Percentiles rank a stretch among this genome's conserved stretches.
These are phyloP conservation scores for Xylaria grammica DNA, from an alignment of 495 filamentous ascomycete species.

Conservation along the genomic window DNA sequence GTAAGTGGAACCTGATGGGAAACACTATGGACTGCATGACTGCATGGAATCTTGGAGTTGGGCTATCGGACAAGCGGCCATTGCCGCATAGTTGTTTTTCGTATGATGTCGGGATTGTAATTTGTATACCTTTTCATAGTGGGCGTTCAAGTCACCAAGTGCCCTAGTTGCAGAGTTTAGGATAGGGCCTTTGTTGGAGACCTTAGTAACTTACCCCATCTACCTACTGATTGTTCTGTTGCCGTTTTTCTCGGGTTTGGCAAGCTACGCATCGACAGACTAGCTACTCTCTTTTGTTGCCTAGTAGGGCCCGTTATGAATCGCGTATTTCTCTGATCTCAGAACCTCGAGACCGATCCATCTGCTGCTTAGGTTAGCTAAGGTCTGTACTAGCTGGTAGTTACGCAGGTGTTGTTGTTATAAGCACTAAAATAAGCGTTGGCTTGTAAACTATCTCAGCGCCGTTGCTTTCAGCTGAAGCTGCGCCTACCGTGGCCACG, in stretches of 20 bases:
- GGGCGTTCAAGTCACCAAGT: neutral
- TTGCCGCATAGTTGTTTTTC: neutral
- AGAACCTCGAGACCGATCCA: neutral
- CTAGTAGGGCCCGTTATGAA: too few relatives aligned
- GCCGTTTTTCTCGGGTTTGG: neutral
- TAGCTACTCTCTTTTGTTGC: too few relatives aligned
- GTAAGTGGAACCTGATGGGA: neutral
- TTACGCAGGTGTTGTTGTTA: neutral
- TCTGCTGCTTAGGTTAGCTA: neutral
- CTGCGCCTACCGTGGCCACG: too few relatives aligned
- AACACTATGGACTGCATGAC: conserved; percentile 4
- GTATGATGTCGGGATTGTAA: conserved; percentile 10
- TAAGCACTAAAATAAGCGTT: neutral
- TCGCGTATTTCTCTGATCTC: neutral
- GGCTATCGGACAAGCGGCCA: neutral
- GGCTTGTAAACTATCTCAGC: neutral
- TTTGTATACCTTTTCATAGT: conserved; percentile 4
- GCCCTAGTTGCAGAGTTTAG: neutral
- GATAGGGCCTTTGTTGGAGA: too few relatives aligned
- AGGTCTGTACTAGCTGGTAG: neutral
- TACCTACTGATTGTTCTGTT: neutral
- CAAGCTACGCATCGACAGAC: neutral
- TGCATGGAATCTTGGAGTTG: conserved; percentile 20
- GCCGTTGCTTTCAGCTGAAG: neutral
- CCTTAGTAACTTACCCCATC: too few relatives aligned